These are phyloP conservation scores for Dissophora ornata DNA, from an alignment of 192 early-diverging fungal species.

Conservation along the genomic window DNA sequence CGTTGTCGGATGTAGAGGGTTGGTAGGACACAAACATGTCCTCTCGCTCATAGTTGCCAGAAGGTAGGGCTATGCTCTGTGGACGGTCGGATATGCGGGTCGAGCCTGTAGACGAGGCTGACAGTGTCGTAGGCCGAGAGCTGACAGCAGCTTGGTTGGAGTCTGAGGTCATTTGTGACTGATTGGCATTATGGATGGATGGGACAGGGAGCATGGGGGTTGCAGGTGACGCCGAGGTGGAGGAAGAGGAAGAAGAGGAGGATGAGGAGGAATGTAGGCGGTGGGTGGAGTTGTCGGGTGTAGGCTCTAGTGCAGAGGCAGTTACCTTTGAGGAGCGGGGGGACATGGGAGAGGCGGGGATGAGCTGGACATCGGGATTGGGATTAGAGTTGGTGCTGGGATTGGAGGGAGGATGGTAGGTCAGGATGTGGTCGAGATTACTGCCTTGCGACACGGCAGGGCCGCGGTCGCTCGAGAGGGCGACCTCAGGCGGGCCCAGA, in stretches of 20 bases:
- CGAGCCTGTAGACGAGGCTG: background rate
- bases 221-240: slow-evolving; percentile 9
- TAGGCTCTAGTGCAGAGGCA: slow-evolving; percentile 15
- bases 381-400: background rate
- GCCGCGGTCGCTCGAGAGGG: background rate
- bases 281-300: slow-evolving; percentile 32
- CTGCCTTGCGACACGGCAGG: background rate
- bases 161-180: too few relatives aligned
- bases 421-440: slow-evolving; percentile 1
- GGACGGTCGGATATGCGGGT: slow-evolving; percentile 13
- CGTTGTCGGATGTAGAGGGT: background rate
- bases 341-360: background rate
- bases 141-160: background rate
- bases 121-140: background rate
- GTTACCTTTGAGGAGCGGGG: slow-evolving; percentile 3
- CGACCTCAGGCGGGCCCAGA: slow-evolving; percentile 9
- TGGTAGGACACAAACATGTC: slow-evolving; percentile 13
- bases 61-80: slow-evolving; percentile 21
- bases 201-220: slow-evolving; percentile 10
- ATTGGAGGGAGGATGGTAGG: slow-evolving; percentile 9
- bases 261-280: slow-evolving; percentile 8
- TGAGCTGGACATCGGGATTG: background rate
- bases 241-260: slow-evolving; percentile 18
- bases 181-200: background rate
- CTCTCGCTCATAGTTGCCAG: slow-evolving; percentile 18